Conservation (phyloP, 2,329 filamentous ascomycete genomes). For the Sodiomyces alkalinus region DNA sequence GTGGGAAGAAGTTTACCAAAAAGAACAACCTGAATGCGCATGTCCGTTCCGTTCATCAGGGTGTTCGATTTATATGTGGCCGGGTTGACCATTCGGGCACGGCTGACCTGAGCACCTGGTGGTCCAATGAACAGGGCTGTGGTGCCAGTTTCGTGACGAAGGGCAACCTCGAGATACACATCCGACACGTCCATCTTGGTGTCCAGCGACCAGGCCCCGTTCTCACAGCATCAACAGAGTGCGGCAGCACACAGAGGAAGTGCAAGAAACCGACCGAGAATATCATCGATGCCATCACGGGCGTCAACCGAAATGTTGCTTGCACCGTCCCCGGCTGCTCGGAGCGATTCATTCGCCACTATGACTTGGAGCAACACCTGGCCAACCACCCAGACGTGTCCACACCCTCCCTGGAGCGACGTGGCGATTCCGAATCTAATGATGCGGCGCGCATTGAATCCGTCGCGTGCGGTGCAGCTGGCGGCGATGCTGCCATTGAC, state of each 20-base stretch:
- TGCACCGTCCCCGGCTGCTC: conserved; percentile 27
- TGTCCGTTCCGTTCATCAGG: conserved; percentile 61
- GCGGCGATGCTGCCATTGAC: not conserved
- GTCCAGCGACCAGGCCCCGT: conserved; percentile 23
- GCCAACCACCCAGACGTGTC: conserved; percentile 16
- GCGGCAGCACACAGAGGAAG: too few relatives aligned
- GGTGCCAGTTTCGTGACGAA: conserved; percentile 65
- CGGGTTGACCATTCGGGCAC: conserved; percentile 42
- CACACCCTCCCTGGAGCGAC: too few relatives aligned
- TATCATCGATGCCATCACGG: conserved; percentile 27
- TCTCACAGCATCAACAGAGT: too few relatives aligned
- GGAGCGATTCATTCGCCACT: conserved; percentile 31
- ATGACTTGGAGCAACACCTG: conserved; percentile 33
- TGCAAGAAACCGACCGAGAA: conserved; percentile 12
- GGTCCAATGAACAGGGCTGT: conserved; percentile 55
- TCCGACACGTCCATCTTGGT: conserved; percentile 70
- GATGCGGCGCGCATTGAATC: conserved; percentile 8
- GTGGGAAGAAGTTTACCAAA: conserved; percentile 65
- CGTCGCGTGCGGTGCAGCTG: conserved; percentile 8
- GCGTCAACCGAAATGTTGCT: conserved; percentile 25
- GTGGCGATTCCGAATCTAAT: conserved; percentile 3
- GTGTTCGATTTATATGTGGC: conserved; percentile 67
- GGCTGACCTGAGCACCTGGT: conserved; percentile 53
- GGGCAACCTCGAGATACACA: conserved; percentile 65
- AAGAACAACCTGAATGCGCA: conserved; percentile 73